Evolutionary conservation across 257 asterid species (phyloP).

Genomic region (Gentiana macrophylla): DNA sequence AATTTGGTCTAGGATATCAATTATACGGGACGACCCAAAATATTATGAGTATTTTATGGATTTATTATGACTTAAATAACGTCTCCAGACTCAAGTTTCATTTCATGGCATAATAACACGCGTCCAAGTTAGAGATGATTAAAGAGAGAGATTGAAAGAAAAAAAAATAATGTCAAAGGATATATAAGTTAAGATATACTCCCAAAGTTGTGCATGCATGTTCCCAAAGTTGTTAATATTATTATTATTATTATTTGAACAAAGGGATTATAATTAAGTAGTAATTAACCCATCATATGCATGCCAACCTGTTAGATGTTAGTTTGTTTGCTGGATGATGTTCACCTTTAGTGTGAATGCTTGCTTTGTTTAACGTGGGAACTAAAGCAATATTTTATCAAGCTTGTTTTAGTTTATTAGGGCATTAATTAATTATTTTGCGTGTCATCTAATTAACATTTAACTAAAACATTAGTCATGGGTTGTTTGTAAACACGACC

Average conservation of each 20-base stretch:
- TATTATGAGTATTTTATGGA: no score
- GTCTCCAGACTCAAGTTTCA: no score
- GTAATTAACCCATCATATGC: background rate
- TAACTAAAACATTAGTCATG: no score
- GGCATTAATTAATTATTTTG: no score
- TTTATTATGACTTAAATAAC: no score
- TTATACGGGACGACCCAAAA: no score
- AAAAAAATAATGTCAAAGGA: background rate
- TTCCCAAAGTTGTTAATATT: slow-evolving; percentile 12
- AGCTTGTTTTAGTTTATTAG: slow-evolving; percentile 18
- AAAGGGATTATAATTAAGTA: background rate
- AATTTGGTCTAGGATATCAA: no score
- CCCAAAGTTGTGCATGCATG: slow-evolving; percentile 10
- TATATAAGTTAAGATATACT: background rate
- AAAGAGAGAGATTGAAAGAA: background rate
- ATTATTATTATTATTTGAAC: background rate
- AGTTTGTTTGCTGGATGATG: slow-evolving; percentile 3
- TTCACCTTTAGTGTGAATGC: slow-evolving; percentile 32
- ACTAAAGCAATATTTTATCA: slow-evolving; percentile 25
- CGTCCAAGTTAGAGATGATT: slow-evolving; percentile 8
- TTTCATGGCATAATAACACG: slow-evolving; percentile 1
- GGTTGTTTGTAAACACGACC: no score
- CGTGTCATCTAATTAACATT: no score
- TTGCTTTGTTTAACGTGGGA: slow-evolving; percentile 44
- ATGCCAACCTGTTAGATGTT: slow-evolving; percentile 42